Evolutionary conservation across 495 filamentous ascomycete genomes (phyloP), one percentile per base, ranked within the genome.

Genomic region (Filosporella fistucella): DNA sequence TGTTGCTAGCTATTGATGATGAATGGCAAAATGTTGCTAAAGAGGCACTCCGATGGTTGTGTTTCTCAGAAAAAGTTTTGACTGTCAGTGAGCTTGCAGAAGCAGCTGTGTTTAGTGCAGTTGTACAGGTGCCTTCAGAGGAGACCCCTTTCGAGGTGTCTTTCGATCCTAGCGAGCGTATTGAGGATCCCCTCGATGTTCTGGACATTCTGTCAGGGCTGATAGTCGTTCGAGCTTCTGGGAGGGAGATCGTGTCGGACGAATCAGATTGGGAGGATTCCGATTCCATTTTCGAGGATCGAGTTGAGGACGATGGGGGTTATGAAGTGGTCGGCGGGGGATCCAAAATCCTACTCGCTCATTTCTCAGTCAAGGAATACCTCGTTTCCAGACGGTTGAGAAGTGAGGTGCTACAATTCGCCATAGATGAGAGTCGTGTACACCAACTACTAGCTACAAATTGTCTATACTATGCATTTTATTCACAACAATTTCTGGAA

Each of bases 11-110:
- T 12, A 54, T 62, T 13, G 52, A 47, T 24, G 16, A 46, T 13
- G 22, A 44, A n/a, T 13, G 49, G 11, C 48, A 33, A 6, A 17
- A 55, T 20, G 3, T 50, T 17, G 55, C 57, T n/a, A 55, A 32
- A 2, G 51, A 49, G 28, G 45, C 62, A 23, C 56, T 67, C 9
- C 62, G 62, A 18, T 64, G 59, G 35, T 36, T 67, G 17, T 38
- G 44, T 16, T 61, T 50, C 43, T 55, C 56, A 22, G 25, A 41
- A 14, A 46, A 56, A 18, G 62, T 60, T 14, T 52, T 67, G 22
- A 34, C 17, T 3, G 17, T 67, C 26, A 28, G 47, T 8, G 54
- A 65, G 46, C 42, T 51, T 4, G 52, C 57, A 18, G 59, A 63
- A 42, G 59, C 49, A 45, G 43, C 58, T 35, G 58, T 48, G 2